Evolutionary conservation across 78 protist genomes (phyloP).

Genomic region (Dictyostelium discoideum): DNA sequence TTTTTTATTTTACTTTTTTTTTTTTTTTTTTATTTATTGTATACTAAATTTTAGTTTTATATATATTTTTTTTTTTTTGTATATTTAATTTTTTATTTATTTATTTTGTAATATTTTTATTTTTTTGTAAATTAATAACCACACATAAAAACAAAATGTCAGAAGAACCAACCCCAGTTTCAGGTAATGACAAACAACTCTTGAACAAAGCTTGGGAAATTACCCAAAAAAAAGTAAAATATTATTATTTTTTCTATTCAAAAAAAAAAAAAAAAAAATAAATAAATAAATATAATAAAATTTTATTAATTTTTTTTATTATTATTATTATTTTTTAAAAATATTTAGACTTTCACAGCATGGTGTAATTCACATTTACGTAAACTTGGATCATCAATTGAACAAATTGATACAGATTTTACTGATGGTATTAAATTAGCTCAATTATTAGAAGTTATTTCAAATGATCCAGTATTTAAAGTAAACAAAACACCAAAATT

Average conservation of each 20-base stretch:
- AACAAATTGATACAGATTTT: slow-evolving; percentile 49
- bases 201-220: slow-evolving; percentile 69
- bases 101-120: background rate
- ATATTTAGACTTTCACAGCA: slow-evolving; percentile 74
- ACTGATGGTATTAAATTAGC: slow-evolving; percentile 81
- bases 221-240: slow-evolving; percentile 65
- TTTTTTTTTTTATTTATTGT: background rate
- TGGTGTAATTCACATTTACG: slow-evolving; percentile 84
- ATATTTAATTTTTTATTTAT: background rate
- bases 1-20: background rate
- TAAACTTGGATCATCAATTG: slow-evolving; percentile 70
- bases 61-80: background rate
- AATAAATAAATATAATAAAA: background rate
- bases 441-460: slow-evolving; percentile 76
- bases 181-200: slow-evolving; percentile 18
- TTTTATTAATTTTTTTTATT: background rate
- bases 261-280: background rate
- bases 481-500: slow-evolving; percentile 79
- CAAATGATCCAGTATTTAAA: slow-evolving; percentile 73
- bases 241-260: background rate
- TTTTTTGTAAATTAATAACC: background rate
- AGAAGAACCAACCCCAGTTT: background rate
- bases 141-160: slow-evolving; percentile 5
- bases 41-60: background rate
- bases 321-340: too few relatives aligned